These are phyloP conservation scores for Tuber brumale DNA, from an alignment of 495 filamentous ascomycete species.

Conservation along the genomic window DNA sequence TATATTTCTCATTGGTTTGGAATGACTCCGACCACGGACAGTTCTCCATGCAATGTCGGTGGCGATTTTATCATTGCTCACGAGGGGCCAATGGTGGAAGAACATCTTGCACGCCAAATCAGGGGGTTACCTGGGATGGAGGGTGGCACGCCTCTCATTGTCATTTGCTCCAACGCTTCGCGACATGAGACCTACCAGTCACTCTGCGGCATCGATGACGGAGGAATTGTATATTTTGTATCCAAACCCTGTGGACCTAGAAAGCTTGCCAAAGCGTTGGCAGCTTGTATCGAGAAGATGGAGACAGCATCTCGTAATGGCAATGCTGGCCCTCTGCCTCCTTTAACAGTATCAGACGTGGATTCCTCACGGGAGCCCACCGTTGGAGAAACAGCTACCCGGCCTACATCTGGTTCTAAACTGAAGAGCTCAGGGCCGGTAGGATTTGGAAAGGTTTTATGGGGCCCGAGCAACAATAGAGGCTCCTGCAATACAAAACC, in stretches of 20 bases:
- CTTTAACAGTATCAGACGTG: background rate
- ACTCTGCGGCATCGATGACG: slow-evolving; percentile 8
- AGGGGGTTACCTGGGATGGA: slow-evolving; percentile 12
- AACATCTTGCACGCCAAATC: slow-evolving; percentile 31
- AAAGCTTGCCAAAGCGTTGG: slow-evolving; percentile 55
- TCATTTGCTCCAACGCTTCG: slow-evolving; percentile 37
- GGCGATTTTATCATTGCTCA: slow-evolving; percentile 33
- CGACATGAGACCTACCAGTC: slow-evolving; percentile 35
- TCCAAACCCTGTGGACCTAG: slow-evolving; percentile 57
- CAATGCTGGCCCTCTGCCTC: background rate
- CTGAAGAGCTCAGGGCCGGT: background rate
- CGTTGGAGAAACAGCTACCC: background rate
- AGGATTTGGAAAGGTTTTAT: background rate
- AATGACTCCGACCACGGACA: slow-evolving; percentile 34
- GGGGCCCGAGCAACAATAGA: background rate
- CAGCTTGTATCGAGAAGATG: slow-evolving; percentile 42
- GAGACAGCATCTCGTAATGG: slow-evolving; percentile 3
- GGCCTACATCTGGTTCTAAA: background rate
- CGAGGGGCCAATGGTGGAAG: slow-evolving; percentile 27
- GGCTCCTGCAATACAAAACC: background rate
- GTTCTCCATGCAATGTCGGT: background rate
- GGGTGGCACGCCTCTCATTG: slow-evolving; percentile 26
- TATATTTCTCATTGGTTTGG: slow-evolving; percentile 45
- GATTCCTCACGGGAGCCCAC: background rate
- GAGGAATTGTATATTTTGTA: slow-evolving; percentile 41